Base-by-base conservation (phyloP, 192 early-diverging fungal genomes). In the Gonapodya sp. region DNA sequence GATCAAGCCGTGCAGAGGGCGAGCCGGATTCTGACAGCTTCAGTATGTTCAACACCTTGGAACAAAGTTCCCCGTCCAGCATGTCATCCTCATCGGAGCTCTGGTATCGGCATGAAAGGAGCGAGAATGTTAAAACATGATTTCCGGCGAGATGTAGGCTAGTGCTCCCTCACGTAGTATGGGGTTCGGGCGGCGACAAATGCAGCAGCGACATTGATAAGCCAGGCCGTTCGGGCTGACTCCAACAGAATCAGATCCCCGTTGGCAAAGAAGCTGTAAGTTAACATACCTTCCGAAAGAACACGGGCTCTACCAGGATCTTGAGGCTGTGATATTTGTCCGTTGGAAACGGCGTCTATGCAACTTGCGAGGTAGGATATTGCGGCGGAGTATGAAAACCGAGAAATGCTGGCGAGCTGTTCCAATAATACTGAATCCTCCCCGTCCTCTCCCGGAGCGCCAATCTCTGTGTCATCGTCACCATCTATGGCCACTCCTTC, bases 31-130 rank as follows among this genome's bases (percentile, higher is more conserved):
- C 87, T 72, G 90, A 86, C 33, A 94, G 86, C 33, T 93, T 87
- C 81, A 95, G 91, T 35, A 95, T 87, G 78, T 93, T 89, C 30
- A 94, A 84, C 1, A 87, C 91, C 31, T 91, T 91, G 32, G 88
- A 87, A 37, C 91, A 89, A 84, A 94, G 78, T 34, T 94, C 92
- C 14, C 92, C 94, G 82, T 97, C 95, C 36, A 91, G 85, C 31
- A 84, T 80, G 85, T 97, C 95, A 78, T 94, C 89, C 78, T 95
- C 94, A 24, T 93, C 90, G n/a, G 92, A 86, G 78, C 88, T 92
- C 82, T 92, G 87, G 84, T 90, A 94, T 31, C 92, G 90, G 89
- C 82, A 90, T 80, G 78, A 34, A 0, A 82, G 33, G 33, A 36
- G 81, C n/a, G n/a, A n/a, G n/a, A n/a, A n/a, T n/a, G n/a, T n/a